phyloP scores from a whole-genome alignment of 257 asterid species.

The Jacaranda mimosifolia region DNA sequence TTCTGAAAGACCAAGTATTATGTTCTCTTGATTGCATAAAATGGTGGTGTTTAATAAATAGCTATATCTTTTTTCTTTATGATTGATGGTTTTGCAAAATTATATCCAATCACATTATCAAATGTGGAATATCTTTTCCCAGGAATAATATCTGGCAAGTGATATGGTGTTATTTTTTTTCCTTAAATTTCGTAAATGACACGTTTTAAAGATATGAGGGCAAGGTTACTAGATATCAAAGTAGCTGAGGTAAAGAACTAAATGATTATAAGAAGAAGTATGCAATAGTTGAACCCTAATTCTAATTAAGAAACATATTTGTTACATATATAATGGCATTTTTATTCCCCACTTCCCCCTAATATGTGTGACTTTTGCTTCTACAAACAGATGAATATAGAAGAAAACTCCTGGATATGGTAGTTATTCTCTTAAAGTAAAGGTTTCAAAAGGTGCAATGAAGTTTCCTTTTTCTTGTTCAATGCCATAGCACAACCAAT shows the following conservation, averaged over 20 bases:
- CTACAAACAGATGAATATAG: background rate
- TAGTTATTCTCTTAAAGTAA: background rate
- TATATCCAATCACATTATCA: conserved; percentile 3
- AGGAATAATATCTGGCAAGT: background rate
- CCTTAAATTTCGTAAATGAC: conserved; percentile 13
- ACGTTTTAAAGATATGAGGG: conserved; percentile 17
- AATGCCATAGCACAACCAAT: conserved; percentile 13
- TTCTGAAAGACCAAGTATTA: conserved; percentile 19
- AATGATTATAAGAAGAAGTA: background rate
- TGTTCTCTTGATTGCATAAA: conserved; percentile 27
- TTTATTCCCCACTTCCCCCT: background rate
- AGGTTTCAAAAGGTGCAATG: background rate
- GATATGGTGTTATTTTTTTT: conserved; percentile 19
- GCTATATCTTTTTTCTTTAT: background rate
- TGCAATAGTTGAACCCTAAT: background rate
- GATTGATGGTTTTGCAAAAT: conserved; percentile 1
- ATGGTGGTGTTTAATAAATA: conserved; percentile 14
- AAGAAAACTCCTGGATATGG: background rate
- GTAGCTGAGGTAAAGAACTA: conserved; percentile 1
- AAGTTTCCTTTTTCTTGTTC: background rate
- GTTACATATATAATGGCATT: background rate
- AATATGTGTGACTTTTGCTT: background rate
- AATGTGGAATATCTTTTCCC: conserved; percentile 2
- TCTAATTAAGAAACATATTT: background rate
- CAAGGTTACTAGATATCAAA: conserved; percentile 3